phyloP scores from a whole-genome alignment of 1,284 basidiomycete species.

The Ustilago bromivora region DNA sequence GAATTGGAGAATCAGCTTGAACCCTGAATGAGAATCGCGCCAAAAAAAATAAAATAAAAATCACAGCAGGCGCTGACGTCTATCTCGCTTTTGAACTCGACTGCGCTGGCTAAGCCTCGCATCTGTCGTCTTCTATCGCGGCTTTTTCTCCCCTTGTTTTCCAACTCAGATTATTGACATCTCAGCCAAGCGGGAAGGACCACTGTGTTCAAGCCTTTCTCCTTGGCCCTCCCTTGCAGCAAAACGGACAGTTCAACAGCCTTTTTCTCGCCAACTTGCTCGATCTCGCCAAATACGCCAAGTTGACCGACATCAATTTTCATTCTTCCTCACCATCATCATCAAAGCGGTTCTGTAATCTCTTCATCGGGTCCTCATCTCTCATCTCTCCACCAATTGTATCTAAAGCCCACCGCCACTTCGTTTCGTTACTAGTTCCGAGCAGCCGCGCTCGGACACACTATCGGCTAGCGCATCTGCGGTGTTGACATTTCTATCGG shows the following conservation, averaged over 20 bases:
- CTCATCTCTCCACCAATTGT: background rate
- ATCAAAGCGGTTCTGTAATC: background rate
- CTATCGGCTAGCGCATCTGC: background rate
- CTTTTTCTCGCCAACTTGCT: background rate
- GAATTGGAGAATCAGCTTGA: background rate
- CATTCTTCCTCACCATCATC: background rate
- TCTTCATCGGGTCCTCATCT: background rate
- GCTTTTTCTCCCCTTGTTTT: background rate
- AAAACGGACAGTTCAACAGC: background rate
- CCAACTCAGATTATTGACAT: background rate
- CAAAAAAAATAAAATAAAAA: background rate
- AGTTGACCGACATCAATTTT: background rate
- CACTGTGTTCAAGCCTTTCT: too few species aligned
- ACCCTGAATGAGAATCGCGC: background rate
- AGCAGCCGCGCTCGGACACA: background rate
- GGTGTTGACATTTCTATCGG: background rate
- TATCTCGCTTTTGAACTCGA: background rate
- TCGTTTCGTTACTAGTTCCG: background rate
- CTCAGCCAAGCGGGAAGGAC: too few species aligned
- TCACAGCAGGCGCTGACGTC: background rate
- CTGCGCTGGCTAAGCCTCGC: background rate
- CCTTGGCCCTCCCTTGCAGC: slow-evolving; percentile 1
- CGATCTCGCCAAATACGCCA: background rate
- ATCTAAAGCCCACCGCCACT: background rate
- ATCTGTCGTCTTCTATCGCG: background rate